Evolutionary conservation across 176 grass and related monocot species (phyloP).

Genomic region (Musa beccarii): DNA sequence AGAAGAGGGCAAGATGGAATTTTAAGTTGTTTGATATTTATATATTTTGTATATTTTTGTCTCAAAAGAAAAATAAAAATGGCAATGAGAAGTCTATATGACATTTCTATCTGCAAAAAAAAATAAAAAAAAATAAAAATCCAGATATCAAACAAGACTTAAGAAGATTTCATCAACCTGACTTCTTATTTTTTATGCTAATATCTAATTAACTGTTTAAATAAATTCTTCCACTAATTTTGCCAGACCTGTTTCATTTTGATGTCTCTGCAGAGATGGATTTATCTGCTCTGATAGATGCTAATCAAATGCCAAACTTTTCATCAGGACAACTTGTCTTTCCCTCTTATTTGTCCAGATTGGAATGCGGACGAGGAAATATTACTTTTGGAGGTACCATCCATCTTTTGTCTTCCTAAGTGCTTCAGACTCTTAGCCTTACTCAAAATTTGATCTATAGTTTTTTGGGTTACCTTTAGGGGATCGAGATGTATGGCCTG

Average conservation of each 20-base stretch:
- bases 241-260: not conserved
- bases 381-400: constrained; percentile 82
- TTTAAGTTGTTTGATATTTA: too few species aligned
- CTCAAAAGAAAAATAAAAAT: too few species aligned
- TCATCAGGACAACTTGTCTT: constrained; percentile 91
- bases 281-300: not conserved
- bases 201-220: not conserved
- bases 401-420: not conserved
- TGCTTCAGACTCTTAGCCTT: constrained; percentile 8
- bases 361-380: constrained; percentile 99
- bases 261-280: not conserved
- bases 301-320: constrained; percentile 14
- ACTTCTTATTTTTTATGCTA: too few species aligned
- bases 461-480: constrained; percentile 41
- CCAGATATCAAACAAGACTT: too few species aligned
- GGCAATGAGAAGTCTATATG: too few species aligned
- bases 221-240: not conserved
- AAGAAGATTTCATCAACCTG: too few species aligned
- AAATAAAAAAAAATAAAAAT: too few species aligned
- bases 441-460: constrained; percentile 14
- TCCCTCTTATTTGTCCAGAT: constrained; percentile 85
- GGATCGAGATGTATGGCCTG: constrained; percentile 98
- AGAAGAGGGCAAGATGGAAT: too few species aligned
- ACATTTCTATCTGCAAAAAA: too few species aligned
- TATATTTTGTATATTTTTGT: too few species aligned